Evolutionary conservation across 768 basidiomycete genomes (phyloP), one percentile per base, ranked within the genome.

Genomic region (Podaxis sp.): DNA sequence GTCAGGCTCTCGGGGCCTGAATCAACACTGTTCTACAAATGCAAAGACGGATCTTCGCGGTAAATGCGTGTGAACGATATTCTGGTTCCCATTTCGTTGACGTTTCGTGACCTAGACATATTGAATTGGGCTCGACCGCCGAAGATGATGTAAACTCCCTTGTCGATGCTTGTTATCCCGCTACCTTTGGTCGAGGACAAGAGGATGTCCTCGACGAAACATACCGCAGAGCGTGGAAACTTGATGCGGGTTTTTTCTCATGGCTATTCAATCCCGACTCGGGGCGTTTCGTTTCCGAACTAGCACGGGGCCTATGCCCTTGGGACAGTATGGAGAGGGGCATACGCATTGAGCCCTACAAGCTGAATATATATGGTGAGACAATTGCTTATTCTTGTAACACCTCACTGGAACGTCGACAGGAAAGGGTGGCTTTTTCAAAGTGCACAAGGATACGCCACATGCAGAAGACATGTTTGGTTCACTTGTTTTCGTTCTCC

Each of bases 401-500:
- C 6, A 12, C 8, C 22, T 26, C 0, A 1, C 19, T 51, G 49
- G 24, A 22, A 8, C 12, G 6, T 46, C 30, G 13, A 48, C 55
- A 81, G 80, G 74, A 1, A 67, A 75, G 52, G 82, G 73, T 9
- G 76, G 76, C 0, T 84, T 82, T 67, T 85, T 84, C 75, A 82
- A 82, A 65, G 44, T 79, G 0, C 84, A 84, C 65, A 74, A 78
- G 46, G 84, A 84, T 62, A 83, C 83, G 0, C 82, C 80, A 4
- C 77, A 78, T 7, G 67, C 71, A 7, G 71, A 73, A 7, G 66
- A 67, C 28, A 84, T 84, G 78, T 79, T 86, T 40, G 84, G 80
- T 1, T 84, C 84, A 1, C 75, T 87, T 8, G 78, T 85, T 1
- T 65, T 85, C 38, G 75, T 81, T n/a, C 76, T 83, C 55, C 84